phyloP scores from a whole-genome alignment of 768 basidiomycete genomes.

The Mycena metata region DNA sequence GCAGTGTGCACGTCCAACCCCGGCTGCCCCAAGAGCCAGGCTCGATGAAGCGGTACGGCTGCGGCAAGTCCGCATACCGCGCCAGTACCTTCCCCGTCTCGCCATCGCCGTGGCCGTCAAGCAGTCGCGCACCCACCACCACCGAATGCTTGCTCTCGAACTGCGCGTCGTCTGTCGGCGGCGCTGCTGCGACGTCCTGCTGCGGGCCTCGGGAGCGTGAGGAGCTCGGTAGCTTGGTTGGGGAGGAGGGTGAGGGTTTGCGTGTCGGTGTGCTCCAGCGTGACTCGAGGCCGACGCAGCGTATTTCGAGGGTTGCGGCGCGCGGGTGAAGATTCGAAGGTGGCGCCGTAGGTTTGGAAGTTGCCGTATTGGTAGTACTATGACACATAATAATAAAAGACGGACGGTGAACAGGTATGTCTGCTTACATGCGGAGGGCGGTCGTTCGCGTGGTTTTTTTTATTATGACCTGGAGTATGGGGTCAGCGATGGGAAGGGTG shows the following conservation, averaged over 20 bases:
- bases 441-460: constrained; percentile 72
- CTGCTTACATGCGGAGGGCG: constrained; percentile 58
- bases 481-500: constrained; percentile 41
- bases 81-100: constrained; percentile 64
- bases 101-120: constrained; percentile 61
- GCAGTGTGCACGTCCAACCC: constrained; percentile 59
- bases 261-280: constrained; percentile 61
- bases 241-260: constrained; percentile 64
- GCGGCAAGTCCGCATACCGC: constrained; percentile 84
- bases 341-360: constrained; percentile 67
- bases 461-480: constrained; percentile 57
- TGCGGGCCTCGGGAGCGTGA: constrained; percentile 69
- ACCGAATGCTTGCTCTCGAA: constrained; percentile 60
- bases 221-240: constrained; percentile 84
- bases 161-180: constrained; percentile 45
- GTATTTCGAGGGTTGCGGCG: constrained; percentile 65
- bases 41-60: constrained; percentile 85
- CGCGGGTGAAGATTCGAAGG: constrained; percentile 68
- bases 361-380: constrained; percentile 73
- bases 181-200: constrained; percentile 57
- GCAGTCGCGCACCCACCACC: constrained; percentile 73
- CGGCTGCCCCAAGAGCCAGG: constrained; percentile 62
- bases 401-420: neutral
- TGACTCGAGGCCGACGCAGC: constrained; percentile 69
- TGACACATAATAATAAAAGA: neutral